These are phyloP conservation scores for Haplographium delicatum DNA, from an alignment of 495 filamentous ascomycete species.

Conservation along the genomic window DNA sequence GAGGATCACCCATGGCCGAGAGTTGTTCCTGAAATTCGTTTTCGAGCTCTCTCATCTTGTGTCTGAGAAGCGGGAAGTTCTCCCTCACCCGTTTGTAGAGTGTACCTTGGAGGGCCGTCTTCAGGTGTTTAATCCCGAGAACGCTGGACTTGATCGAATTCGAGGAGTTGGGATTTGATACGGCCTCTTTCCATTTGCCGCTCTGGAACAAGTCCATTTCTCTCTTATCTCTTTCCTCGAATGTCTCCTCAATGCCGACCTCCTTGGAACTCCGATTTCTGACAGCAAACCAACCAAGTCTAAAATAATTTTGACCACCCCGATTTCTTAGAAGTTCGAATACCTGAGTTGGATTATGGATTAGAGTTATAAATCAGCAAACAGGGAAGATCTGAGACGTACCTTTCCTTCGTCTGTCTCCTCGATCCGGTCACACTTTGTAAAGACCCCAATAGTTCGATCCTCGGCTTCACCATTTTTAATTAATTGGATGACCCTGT, in stretches of 20 bases:
- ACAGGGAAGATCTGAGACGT: conserved; percentile 15
- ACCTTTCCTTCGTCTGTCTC: conserved; percentile 31
- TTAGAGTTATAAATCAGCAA: conserved; percentile 3
- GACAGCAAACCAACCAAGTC: conserved; percentile 48
- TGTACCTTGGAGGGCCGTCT: conserved; percentile 5
- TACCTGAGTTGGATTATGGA: conserved; percentile 5
- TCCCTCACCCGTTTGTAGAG: conserved; percentile 15
- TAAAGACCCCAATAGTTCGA: conserved; percentile 44
- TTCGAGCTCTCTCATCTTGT: conserved; percentile 9
- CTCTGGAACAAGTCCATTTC: conserved; percentile 8
- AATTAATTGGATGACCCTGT: conserved; percentile 33
- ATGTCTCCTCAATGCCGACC: conserved; percentile 1
- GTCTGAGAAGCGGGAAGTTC: conserved; percentile 10
- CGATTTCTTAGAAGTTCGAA: conserved; percentile 12
- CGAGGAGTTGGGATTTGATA: conserved; percentile 3
- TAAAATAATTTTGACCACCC: conserved; percentile 32
- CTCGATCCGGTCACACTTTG: conserved; percentile 40
- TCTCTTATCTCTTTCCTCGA: conserved; percentile 10
- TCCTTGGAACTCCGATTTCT: conserved; percentile 45
- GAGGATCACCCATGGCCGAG: conserved; percentile 7
- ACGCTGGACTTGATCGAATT: conserved; percentile 10
- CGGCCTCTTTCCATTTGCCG: conserved; percentile 13
- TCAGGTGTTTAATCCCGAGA: conserved; percentile 9
- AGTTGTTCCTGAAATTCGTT: conserved; percentile 1
- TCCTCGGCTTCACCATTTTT: conserved; percentile 27